Evolutionary conservation across 345 rosid species (phyloP).

Genomic region (Pugionium dolabratum): DNA sequence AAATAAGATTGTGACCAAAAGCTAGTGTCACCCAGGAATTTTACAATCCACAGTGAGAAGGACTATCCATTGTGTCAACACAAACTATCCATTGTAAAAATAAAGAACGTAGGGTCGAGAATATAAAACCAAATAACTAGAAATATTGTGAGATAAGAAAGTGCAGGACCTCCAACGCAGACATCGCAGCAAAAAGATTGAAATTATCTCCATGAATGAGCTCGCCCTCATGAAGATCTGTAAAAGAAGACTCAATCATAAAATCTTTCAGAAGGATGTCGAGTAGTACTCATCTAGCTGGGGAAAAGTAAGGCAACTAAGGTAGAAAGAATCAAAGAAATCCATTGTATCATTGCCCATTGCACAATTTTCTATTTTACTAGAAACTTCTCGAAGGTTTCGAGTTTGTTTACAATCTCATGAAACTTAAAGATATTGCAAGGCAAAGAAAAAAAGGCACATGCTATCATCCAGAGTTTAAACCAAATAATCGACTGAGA

Average conservation of each 20-base stretch:
- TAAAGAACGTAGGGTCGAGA: not conserved
- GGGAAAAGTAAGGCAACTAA: too few species aligned
- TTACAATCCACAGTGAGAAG: not conserved
- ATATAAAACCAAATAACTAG: not conserved
- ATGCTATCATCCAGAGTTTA: not conserved
- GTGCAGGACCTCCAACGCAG: slow-evolving; percentile 86
- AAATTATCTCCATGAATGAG: slow-evolving; percentile 87
- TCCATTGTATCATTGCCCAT: not conserved
- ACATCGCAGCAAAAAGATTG: slow-evolving; percentile 97
- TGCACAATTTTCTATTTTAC: not conserved
- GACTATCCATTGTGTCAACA: not conserved
- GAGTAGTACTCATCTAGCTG: too few species aligned
- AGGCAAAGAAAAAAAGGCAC: not conserved
- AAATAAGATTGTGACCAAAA: not conserved
- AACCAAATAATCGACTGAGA: not conserved
- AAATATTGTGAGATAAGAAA: not conserved
- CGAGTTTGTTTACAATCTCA: slow-evolving; percentile 1
- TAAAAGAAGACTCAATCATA: slow-evolving; percentile 2
- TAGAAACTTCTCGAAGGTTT: not conserved
- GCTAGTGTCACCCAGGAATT: not conserved
- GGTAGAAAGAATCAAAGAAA: too few species aligned
- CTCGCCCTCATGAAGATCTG: slow-evolving; percentile 78
- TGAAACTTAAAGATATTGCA: not conserved
- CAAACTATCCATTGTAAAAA: not conserved
- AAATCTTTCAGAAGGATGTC: not conserved